These are phyloP conservation scores for Tricharina praecox DNA, from an alignment of 495 filamentous ascomycete genomes.

Conservation along the genomic window DNA sequence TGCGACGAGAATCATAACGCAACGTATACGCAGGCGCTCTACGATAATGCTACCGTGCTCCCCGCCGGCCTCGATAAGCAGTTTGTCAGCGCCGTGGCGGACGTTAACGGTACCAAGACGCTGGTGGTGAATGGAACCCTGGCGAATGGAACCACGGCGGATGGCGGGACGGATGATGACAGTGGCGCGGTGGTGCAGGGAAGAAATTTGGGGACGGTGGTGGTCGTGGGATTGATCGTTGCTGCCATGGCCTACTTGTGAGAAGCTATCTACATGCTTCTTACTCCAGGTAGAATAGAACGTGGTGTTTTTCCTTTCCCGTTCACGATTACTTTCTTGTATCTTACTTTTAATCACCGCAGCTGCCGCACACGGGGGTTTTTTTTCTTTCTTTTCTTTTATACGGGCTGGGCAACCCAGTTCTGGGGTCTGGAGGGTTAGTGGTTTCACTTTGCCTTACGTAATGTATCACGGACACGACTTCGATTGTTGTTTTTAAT, in stretches of 20 bases:
- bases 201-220: neutral
- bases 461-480: too few species aligned
- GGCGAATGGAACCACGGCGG: constrained; percentile 62
- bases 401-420: too few species aligned
- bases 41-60: constrained; percentile 4
- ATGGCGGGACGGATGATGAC: constrained; percentile 36
- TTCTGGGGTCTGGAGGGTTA: too few species aligned
- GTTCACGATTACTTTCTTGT: too few species aligned
- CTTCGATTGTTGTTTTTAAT: too few species aligned
- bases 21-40: constrained; percentile 34
- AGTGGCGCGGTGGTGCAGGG: constrained; percentile 18
- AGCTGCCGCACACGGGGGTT: too few species aligned
- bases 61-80: neutral
- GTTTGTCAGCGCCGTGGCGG: constrained; percentile 31
- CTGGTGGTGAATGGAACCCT: constrained; percentile 75
- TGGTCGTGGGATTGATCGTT: neutral
- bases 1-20: constrained; percentile 59
- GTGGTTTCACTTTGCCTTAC: too few species aligned
- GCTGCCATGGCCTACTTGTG: neutral
- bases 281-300: neutral
- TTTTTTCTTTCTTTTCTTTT: too few species aligned
- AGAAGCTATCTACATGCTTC: neutral
- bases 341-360: too few species aligned
- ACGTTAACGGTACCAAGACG: constrained; percentile 57
- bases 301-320: too few species aligned